Evolutionary conservation across 805 yeast species (phyloP).

Genomic region (Metahyphopichia silvanorum): DNA sequence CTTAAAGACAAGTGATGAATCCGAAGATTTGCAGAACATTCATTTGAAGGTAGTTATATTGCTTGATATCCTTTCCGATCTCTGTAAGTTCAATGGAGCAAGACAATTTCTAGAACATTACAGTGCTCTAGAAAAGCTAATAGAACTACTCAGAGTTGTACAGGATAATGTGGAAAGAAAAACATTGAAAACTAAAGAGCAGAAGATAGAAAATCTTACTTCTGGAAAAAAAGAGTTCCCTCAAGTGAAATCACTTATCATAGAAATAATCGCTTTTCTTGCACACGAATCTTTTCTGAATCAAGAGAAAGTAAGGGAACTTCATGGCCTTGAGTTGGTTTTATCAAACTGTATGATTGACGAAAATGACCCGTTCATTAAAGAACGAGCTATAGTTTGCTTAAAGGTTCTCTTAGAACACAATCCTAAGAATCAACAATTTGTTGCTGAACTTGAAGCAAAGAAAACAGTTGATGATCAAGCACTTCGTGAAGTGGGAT

Average conservation of each 20-base stretch:
- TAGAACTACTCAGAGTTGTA: slow-evolving; percentile 34
- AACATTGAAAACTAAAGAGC: slow-evolving; percentile 21
- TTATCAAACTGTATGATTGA: slow-evolving; percentile 84
- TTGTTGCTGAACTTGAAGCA: slow-evolving; percentile 79
- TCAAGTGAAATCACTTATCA: slow-evolving; percentile 58
- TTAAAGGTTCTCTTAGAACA: slow-evolving; percentile 62
- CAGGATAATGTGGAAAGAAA: slow-evolving; percentile 38
- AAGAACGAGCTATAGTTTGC: slow-evolving; percentile 82
- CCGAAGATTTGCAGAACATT: slow-evolving; percentile 3
- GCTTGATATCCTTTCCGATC: slow-evolving; percentile 41
- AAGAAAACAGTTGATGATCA: slow-evolving; percentile 56
- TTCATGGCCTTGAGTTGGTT: slow-evolving; percentile 67
- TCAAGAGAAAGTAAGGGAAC: slow-evolving; percentile 65
- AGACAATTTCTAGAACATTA: slow-evolving; percentile 41
- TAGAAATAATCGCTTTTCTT: slow-evolving; percentile 64
- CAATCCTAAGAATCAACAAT: slow-evolving; percentile 68
- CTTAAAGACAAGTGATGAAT: slow-evolving; percentile 7
- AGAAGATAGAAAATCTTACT: slow-evolving; percentile 4
- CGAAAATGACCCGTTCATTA: slow-evolving; percentile 81
- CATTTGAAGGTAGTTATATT: slow-evolving; percentile 18
- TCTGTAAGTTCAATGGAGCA: slow-evolving; percentile 38
- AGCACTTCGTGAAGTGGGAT: slow-evolving; percentile 66
- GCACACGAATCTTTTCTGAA: slow-evolving; percentile 47
- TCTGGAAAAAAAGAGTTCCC: slow-evolving; percentile 43
- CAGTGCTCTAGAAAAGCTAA: slow-evolving; percentile 29